Conservation (phyloP, 2,329 filamentous ascomycete species). For the Epichloe aotearoae region DNA sequence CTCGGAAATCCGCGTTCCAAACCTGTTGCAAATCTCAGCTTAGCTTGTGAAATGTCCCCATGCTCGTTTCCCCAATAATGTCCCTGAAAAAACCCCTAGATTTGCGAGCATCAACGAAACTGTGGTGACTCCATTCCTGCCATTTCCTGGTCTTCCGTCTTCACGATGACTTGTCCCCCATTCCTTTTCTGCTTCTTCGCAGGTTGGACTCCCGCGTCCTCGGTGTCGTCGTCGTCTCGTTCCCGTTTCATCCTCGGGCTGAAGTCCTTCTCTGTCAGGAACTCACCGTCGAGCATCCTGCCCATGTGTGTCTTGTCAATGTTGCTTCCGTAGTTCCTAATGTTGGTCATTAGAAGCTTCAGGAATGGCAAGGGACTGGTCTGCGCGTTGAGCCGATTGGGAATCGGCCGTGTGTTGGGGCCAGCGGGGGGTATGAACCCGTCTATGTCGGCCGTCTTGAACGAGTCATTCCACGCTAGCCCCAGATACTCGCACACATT, state of each 20-base stretch:
- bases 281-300: conserved; percentile 20
- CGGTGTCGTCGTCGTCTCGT: background rate
- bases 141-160: background rate
- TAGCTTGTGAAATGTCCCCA: too few relatives aligned
- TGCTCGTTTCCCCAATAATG: too few relatives aligned
- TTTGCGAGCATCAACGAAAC: too few relatives aligned
- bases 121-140: too few relatives aligned
- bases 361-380: conserved; percentile 26
- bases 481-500: conserved; percentile 38
- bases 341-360: conserved; percentile 19
- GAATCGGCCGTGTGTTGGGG: background rate
- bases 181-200: background rate
- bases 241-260: background rate
- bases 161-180: background rate
- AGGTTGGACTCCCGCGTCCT: background rate
- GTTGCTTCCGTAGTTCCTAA: conserved; percentile 22
- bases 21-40: too few relatives aligned
- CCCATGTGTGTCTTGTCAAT: conserved; percentile 31
- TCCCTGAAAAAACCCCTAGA: too few relatives aligned
- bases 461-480: conserved; percentile 20
- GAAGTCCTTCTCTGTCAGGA: conserved; percentile 13
- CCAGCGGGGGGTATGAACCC: background rate
- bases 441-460: too few relatives aligned
- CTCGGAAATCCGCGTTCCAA: too few relatives aligned
- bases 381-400: background rate